Conservation (phyloP, 2,329 filamentous ascomycete genomes). For the Beauveria pseudobassiana region DNA sequence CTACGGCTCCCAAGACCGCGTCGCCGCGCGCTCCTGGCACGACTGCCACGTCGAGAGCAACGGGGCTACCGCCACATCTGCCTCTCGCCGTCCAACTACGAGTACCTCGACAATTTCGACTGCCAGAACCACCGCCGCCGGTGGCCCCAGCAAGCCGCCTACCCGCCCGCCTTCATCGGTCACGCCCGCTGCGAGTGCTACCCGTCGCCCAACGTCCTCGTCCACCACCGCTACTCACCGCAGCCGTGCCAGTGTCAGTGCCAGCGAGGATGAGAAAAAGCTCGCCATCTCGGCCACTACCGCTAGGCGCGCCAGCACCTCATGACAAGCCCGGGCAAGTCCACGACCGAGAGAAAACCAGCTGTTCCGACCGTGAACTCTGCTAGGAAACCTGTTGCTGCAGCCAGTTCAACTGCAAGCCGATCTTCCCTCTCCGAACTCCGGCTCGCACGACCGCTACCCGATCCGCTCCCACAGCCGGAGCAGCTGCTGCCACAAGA, state of each 20-base stretch:
- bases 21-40: constrained; percentile 22
- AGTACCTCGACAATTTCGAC: constrained; percentile 23
- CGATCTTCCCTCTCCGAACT: constrained; percentile 22
- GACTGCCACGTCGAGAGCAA: constrained; percentile 20
- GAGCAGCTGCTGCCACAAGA: constrained; percentile 43
- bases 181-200: constrained; percentile 26
- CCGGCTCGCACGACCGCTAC: constrained; percentile 28
- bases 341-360: constrained; percentile 26
- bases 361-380: constrained; percentile 26
- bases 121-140: constrained; percentile 24
- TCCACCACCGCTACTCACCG: constrained; percentile 35
- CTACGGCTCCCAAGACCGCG: constrained; percentile 25
- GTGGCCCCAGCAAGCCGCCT: constrained; percentile 39
- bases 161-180: constrained; percentile 35
- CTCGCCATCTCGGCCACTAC: constrained; percentile 26
- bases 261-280: constrained; percentile 45
- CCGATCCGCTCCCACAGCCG: constrained; percentile 31
- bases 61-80: constrained; percentile 16
- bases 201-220: constrained; percentile 25
- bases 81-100: constrained; percentile 26
- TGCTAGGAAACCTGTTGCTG: constrained; percentile 26
- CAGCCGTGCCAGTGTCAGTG: constrained; percentile 40
- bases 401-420: constrained; percentile 23
- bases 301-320: constrained; percentile 35
- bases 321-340: constrained; percentile 30